Evolutionary conservation across 2,329 filamentous ascomycete species (phyloP).

Genomic region (Macrophomina phaseolina): DNA sequence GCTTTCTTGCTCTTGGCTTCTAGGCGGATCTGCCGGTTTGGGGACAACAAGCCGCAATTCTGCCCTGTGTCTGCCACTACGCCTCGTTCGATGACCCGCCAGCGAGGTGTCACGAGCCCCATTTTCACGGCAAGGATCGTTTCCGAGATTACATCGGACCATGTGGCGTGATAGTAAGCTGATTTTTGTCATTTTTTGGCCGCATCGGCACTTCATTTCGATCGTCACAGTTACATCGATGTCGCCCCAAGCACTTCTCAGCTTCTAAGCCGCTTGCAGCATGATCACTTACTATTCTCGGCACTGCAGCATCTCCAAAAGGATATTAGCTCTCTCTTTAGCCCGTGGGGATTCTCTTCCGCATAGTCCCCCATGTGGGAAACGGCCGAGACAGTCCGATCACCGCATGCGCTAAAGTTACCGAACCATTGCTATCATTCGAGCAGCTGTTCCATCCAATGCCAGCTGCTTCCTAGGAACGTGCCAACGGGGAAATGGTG

Average conservation of each 20-base stretch:
- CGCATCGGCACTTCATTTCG: background rate
- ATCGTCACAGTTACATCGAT: background rate
- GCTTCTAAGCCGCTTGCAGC: constrained; percentile 1
- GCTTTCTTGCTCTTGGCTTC: background rate
- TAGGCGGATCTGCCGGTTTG: background rate
- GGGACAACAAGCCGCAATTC: background rate
- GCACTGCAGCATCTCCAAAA: background rate
- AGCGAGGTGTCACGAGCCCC: background rate
- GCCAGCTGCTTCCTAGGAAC: background rate
- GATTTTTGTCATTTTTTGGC: background rate
- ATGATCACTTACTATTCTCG: background rate
- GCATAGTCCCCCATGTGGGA: background rate
- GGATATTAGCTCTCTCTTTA: background rate
- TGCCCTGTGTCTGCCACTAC: background rate
- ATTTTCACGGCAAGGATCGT: background rate
- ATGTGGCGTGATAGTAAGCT: background rate
- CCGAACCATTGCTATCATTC: background rate
- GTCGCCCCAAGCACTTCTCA: background rate
- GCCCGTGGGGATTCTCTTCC: background rate
- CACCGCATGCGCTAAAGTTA: background rate
- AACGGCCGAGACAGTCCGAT: background rate
- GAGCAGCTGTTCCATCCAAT: background rate
- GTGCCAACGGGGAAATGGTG: background rate
- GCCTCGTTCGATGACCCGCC: background rate
- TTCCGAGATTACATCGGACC: background rate